Conservation (phyloP, 2,329 filamentous ascomycete genomes). For the Reticulascus tulasneorum region DNA sequence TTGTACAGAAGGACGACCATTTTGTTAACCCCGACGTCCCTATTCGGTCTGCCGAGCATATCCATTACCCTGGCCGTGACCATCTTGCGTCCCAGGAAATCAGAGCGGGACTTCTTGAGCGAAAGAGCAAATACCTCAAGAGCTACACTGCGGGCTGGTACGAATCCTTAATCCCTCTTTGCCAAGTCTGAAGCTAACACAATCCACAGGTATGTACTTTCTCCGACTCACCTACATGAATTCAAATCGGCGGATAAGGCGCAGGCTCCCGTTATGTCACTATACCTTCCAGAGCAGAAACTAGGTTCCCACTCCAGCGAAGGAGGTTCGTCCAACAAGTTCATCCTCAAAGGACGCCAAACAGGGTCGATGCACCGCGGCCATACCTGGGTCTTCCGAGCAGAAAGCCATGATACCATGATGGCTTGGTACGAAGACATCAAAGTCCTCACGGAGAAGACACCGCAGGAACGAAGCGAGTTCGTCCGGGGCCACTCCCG, state of each 20-base stretch:
- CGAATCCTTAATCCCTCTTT: slow-evolving; percentile 28
- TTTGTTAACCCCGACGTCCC: slow-evolving; percentile 84
- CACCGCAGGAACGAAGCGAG: slow-evolving; percentile 79
- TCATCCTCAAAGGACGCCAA: slow-evolving; percentile 94
- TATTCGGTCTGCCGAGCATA: slow-evolving; percentile 72
- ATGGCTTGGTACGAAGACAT: slow-evolving; percentile 95
- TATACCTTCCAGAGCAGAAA: slow-evolving; percentile 93
- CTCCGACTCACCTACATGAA: slow-evolving; percentile 94
- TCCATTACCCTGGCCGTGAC: slow-evolving; percentile 87
- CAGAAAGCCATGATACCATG: slow-evolving; percentile 85
- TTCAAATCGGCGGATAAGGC: slow-evolving; percentile 97
- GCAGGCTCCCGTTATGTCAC: slow-evolving; percentile 90
- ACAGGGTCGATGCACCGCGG: slow-evolving; percentile 87
- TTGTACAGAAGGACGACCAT: slow-evolving; percentile 76
- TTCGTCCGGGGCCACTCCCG: slow-evolving; percentile 81
- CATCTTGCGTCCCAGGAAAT: slow-evolving; percentile 81
- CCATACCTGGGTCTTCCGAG: slow-evolving; percentile 69
- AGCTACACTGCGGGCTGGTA: slow-evolving; percentile 95
- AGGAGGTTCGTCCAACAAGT: slow-evolving; percentile 88
- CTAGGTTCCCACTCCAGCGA: slow-evolving; percentile 84
- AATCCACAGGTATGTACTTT: slow-evolving; percentile 76
- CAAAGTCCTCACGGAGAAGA: slow-evolving; percentile 81
- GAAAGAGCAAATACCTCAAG: slow-evolving; percentile 98
- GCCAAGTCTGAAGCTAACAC: not conserved
- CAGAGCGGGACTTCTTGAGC: slow-evolving; percentile 83